Conservation (phyloP, 768 basidiomycete genomes). For the Kwoniella pini region DNA sequence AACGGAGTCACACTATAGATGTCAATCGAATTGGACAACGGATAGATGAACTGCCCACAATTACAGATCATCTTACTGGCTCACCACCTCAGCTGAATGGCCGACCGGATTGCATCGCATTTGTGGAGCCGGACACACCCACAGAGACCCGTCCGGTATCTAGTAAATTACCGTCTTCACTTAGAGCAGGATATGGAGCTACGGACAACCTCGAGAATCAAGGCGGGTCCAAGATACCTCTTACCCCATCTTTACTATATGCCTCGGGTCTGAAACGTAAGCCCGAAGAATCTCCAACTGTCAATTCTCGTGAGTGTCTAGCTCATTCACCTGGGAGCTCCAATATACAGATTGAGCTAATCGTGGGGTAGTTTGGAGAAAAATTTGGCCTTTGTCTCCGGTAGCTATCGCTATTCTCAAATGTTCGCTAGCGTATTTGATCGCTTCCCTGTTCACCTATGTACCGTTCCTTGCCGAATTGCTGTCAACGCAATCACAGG, state of each 20-base stretch:
- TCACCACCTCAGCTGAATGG: constrained; percentile 10
- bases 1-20: not conserved
- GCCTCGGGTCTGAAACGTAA: too few species aligned
- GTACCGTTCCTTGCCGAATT: constrained; percentile 67
- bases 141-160: not conserved
- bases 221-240: not conserved
- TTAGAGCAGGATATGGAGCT: not conserved
- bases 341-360: too few species aligned
- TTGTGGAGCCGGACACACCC: not conserved
- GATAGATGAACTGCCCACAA: not conserved
- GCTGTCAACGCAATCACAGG: constrained; percentile 59
- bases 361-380: constrained; percentile 12
- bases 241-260: too few species aligned
- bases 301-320: not conserved
- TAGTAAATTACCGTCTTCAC: constrained; percentile 4
- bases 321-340: too few species aligned
- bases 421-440: constrained; percentile 85
- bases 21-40: not conserved
- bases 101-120: not conserved
- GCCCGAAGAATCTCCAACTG: not conserved
- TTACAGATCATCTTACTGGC: constrained; percentile 5
- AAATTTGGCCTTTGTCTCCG: constrained; percentile 33
- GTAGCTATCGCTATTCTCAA: constrained; percentile 63
- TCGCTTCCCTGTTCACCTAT: constrained; percentile 92
- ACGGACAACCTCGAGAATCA: not conserved